Base-by-base conservation (phyloP, 2,329 filamentous ascomycete genomes). In the Sclerotinia trifoliorum region DNA sequence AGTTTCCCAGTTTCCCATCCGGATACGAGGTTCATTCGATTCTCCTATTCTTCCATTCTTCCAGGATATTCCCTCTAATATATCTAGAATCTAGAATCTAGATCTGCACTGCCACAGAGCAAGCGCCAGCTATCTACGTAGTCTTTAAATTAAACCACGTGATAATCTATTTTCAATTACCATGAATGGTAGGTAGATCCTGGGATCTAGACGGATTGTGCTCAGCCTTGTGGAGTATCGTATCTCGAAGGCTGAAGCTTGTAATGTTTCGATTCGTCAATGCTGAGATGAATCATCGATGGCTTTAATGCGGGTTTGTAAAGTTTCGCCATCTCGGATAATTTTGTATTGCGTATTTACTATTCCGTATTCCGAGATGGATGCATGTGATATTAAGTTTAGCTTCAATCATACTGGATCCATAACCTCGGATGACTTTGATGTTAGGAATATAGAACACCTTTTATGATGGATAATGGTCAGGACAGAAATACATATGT, bases 21-120 rank as follows among this genome's bases (percentile, higher is more conserved):
- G 29, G 8, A 7, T 29, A 55, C 52, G 29, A 6, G 21, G 2
- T 26, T 55, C 52, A 19, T 35, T 24, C 17, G 2, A 2, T 29
- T 29, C 29, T 26, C n/a, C 26, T n/a, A 2, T 29, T 26, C n/a
- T 42, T 15, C 7, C 3, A 17, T 26, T 6, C 35, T 57, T 15
- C 55, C n/a, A 57, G 55, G 55, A 57, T 57, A 26, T 26, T 1
- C 55, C 55, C 55, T 57, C n/a, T 35, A 55, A 55, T 26, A 42
- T 42, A 57, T 57, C n/a, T 39, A 21, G 21, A 29, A 29, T 29
- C 29, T 29, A 29, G 29, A 29, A 57, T 57, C n/a, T 56, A 21
- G 21, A 56, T 48, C 21, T 39, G 32, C 54, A 56, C 21, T 56
- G 54, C 54, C 54, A 39, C 54, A 24, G 35, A 39, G 54, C 5